phyloP scores from a whole-genome alignment of 179 eudicot genomes.

The Beta lomatogona region DNA sequence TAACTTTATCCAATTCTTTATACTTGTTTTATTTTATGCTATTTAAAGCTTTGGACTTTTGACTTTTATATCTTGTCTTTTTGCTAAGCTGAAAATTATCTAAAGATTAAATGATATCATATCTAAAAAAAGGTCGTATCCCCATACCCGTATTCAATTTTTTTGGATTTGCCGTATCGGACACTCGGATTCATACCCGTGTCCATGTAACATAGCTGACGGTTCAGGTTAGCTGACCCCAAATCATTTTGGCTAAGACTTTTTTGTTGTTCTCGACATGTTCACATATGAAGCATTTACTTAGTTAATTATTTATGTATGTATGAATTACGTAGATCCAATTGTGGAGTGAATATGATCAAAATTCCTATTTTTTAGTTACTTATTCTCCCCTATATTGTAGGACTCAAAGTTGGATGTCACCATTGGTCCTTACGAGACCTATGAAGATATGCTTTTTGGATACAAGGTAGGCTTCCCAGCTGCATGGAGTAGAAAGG shows the following conservation, averaged over 20 bases:
- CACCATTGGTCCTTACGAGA: constrained; percentile 97
- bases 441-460: constrained; percentile 92
- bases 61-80: too few species aligned
- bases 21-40: too few species aligned
- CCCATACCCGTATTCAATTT: too few species aligned
- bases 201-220: background rate
- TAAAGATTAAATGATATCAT: too few species aligned
- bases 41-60: too few species aligned
- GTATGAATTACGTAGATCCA: background rate
- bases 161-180: too few species aligned
- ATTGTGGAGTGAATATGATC: background rate
- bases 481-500: background rate
- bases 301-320: background rate
- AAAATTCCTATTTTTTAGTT: background rate
- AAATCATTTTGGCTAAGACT: background rate
- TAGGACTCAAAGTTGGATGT: constrained; percentile 97
- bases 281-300: background rate
- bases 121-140: too few species aligned
- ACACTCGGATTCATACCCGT: too few species aligned
- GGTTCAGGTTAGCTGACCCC: background rate
- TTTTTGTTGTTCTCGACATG: background rate
- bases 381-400: constrained; percentile 12
- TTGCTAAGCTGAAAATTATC: too few species aligned
- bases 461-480: constrained; percentile 79
- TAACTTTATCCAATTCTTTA: background rate